A percentile compares a stretch with the other conserved stretches of the same genome.
Evolutionary conservation across 371 early-diverging fungal species (phyloP).

Genomic region (Smittium culicis): DNA sequence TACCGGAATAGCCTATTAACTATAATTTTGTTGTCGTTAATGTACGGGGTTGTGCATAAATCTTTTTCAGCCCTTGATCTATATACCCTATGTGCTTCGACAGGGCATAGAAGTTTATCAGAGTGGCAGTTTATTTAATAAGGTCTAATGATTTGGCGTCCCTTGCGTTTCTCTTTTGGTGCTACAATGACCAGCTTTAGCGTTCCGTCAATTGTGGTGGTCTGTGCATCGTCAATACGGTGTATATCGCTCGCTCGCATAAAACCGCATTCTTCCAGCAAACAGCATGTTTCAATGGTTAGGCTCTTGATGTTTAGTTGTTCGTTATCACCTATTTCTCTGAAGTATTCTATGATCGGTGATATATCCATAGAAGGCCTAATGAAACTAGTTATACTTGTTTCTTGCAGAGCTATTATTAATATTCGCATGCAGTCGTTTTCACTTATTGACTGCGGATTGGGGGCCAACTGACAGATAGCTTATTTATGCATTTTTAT

Average conservation of each 20-base stretch:
- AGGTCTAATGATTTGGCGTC: neutral
- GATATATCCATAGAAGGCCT: neutral
- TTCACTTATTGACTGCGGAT: neutral
- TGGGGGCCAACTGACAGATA: neutral
- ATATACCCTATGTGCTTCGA: no score
- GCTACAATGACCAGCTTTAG: neutral
- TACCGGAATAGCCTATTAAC: no score
- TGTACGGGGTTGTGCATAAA: no score
- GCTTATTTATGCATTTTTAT: neutral
- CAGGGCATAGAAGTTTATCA: no score
- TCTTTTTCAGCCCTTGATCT: no score
- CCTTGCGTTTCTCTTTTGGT: neutral
- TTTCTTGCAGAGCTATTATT: neutral
- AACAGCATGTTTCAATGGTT: neutral
- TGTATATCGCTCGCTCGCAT: neutral
- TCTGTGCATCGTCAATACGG: neutral
- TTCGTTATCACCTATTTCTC: neutral
- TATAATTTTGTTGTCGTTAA: no score
- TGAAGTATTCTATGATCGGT: neutral
- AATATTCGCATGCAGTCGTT: neutral
- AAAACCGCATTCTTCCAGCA: neutral
- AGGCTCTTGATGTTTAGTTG: neutral
- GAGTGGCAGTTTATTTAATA: no score
- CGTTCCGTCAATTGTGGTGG: no score
- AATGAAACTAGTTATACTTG: neutral